Percentiles rank a stretch among this genome's conserved stretches.
Evolutionary conservation across 225 moss, liverwort and hornwort species (phyloP).

Genomic region (Takakia lepidozioides): DNA sequence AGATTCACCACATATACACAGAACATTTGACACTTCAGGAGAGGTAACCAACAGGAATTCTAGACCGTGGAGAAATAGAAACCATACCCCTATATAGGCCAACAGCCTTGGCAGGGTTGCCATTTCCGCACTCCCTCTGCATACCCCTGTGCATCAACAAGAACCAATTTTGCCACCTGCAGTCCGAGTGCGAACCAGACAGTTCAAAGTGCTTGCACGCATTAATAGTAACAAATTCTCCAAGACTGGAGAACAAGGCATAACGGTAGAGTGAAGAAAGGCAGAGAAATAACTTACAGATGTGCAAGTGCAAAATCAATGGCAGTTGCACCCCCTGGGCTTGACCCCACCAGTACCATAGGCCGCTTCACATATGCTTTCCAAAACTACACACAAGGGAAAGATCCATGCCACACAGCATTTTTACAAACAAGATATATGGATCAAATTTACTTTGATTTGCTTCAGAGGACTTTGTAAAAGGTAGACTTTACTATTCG

Average conservation of each 20-base stretch:
- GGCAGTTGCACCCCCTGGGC: slow-evolving; percentile 89
- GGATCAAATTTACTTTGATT: no score
- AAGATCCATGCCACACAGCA: neutral
- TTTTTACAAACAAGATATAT: neutral
- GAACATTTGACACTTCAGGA: no score
- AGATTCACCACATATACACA: no score
- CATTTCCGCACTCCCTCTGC: slow-evolving; percentile 78
- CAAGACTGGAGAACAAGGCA: neutral
- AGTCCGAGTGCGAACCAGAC: no score
- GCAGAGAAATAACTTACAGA: no score
- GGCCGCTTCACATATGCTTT: slow-evolving; percentile 74
- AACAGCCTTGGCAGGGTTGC: slow-evolving; percentile 70
- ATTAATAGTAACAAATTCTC: no score
- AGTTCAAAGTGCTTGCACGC: no score
- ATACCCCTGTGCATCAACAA: slow-evolving; percentile 88
- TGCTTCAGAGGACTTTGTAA: no score
- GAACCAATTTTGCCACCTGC: slow-evolving; percentile 84
- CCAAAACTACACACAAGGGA: slow-evolving; percentile 58
- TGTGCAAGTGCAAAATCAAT: slow-evolving; percentile 58
- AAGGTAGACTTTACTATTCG: no score
- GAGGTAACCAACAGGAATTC: no score
- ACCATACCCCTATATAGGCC: slow-evolving; percentile 85
- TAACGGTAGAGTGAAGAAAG: no score
- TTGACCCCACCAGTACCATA: slow-evolving; percentile 82
- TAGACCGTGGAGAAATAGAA: no score